Conservation (phyloP, 129 eudicot species). For the Flaveria ramosissima region DNA sequence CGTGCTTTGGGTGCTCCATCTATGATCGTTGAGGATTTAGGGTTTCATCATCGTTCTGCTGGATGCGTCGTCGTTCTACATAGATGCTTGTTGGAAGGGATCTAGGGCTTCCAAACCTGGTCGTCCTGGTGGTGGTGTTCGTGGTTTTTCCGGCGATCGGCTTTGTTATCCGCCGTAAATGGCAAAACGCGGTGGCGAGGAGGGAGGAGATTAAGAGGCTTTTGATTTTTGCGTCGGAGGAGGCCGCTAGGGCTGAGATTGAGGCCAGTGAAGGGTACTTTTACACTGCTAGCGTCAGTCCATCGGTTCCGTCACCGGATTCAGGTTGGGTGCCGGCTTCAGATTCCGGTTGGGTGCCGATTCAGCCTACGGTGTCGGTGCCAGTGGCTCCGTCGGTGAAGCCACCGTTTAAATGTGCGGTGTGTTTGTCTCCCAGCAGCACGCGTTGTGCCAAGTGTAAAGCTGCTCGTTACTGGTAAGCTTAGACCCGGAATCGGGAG, state of each 20-base stretch:
- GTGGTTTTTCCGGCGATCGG: slow-evolving; percentile 47
- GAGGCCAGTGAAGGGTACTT: slow-evolving; percentile 44
- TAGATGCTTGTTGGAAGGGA: slow-evolving; percentile 76
- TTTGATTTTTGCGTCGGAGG: slow-evolving; percentile 63
- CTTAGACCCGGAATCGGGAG: background rate
- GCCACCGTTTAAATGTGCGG: slow-evolving; percentile 51
- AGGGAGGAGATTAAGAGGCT: slow-evolving; percentile 67
- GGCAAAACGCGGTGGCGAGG: slow-evolving; percentile 59
- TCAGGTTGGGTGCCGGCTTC: slow-evolving; percentile 20
- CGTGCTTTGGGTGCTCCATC: slow-evolving; percentile 1
- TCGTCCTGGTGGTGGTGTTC: slow-evolving; percentile 47
- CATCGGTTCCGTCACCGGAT: slow-evolving; percentile 12
- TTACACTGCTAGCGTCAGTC: background rate
- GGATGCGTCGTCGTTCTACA: slow-evolving; percentile 43
- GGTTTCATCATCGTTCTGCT: slow-evolving; percentile 36
- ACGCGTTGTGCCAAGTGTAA: slow-evolving; percentile 73
- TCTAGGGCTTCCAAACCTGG: slow-evolving; percentile 71
- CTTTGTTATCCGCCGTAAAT: slow-evolving; percentile 54
- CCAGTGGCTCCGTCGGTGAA: slow-evolving; percentile 25
- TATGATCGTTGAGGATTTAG: slow-evolving; percentile 39
- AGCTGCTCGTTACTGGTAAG: slow-evolving; percentile 87
- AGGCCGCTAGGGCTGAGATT: slow-evolving; percentile 67
- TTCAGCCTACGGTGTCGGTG: slow-evolving; percentile 22
- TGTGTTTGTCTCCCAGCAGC: slow-evolving; percentile 59
- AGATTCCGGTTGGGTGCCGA: slow-evolving; percentile 18